Percentiles rank a stretch among this genome's conserved stretches.
These are phyloP conservation scores for Boletus speciosus DNA, from an alignment of 768 basidiomycete genomes.

Conservation along the genomic window DNA sequence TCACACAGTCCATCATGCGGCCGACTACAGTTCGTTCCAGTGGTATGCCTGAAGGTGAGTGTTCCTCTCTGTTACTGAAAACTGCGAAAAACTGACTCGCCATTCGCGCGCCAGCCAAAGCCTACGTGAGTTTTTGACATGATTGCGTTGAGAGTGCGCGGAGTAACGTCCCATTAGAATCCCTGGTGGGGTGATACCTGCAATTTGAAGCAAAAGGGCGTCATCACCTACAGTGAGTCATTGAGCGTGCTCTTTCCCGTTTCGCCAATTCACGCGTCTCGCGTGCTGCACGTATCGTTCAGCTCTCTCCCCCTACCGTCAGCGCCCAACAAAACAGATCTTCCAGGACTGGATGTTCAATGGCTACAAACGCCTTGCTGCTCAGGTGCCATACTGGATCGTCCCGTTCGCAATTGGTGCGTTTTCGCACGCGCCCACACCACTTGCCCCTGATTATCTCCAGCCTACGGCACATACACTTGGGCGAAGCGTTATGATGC, in stretches of 20 bases:
- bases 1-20: slow-evolving; percentile 38
- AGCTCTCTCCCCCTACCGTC: slow-evolving; percentile 85
- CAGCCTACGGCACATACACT: slow-evolving; percentile 74
- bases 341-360: slow-evolving; percentile 80
- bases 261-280: not conserved
- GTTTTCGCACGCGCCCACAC: slow-evolving; percentile 27
- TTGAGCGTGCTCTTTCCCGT: not conserved
- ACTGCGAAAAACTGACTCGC: not conserved
- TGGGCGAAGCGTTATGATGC: slow-evolving; percentile 72
- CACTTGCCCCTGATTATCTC: not conserved
- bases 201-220: slow-evolving; percentile 68
- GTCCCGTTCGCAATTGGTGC: slow-evolving; percentile 75
- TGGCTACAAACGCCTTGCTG: slow-evolving; percentile 73
- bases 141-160: not conserved
- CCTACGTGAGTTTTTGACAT: slow-evolving; percentile 60
- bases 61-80: not conserved
- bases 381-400: slow-evolving; percentile 73
- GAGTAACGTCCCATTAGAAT: slow-evolving; percentile 46
- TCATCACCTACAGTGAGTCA: slow-evolving; percentile 76
- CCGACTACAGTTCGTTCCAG: slow-evolving; percentile 51
- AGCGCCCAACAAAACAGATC: slow-evolving; percentile 67
- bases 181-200: slow-evolving; percentile 89
- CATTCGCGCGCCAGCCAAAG: slow-evolving; percentile 52
- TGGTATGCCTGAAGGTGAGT: slow-evolving; percentile 85
- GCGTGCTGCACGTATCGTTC: not conserved